These are phyloP conservation scores for Leishmania braziliensis DNA, from an alignment of 208 protist species.

Conservation along the genomic window DNA sequence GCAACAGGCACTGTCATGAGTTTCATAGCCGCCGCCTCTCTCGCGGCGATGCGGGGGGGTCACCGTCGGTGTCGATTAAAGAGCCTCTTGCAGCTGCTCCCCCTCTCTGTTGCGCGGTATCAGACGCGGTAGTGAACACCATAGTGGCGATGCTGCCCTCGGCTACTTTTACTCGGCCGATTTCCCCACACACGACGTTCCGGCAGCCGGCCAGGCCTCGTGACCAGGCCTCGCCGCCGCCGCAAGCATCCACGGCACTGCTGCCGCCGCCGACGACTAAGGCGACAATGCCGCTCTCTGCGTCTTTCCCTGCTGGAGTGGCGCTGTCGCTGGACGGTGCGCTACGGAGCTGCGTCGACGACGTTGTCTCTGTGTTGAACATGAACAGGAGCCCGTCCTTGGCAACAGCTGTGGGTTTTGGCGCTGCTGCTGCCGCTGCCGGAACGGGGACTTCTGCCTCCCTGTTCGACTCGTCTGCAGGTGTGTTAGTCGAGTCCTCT, in stretches of 20 bases:
- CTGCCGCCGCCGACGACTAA: background rate
- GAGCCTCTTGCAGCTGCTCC: background rate
- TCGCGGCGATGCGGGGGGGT: background rate
- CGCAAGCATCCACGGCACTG: background rate
- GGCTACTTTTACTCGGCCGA: background rate
- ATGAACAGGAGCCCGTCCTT: background rate
- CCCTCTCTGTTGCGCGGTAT: background rate
- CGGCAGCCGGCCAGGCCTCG: background rate
- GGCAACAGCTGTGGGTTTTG: background rate
- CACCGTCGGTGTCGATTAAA: background rate
- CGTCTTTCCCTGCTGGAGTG: background rate
- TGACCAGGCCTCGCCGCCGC: background rate
- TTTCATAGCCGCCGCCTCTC: background rate
- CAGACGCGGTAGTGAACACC: background rate
- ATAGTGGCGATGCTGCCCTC: too few species aligned
- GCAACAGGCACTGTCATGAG: background rate
- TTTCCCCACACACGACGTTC: background rate
- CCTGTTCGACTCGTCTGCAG: background rate
- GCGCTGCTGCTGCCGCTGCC: background rate
- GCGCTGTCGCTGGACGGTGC: background rate
- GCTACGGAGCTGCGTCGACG: background rate
- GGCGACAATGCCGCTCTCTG: background rate
- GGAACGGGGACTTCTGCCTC: background rate
- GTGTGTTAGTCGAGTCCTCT: background rate
- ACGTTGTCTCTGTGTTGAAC: background rate